phyloP scores from a whole-genome alignment of 345 rosid genomes.

The Hirschfeldia incana region DNA sequence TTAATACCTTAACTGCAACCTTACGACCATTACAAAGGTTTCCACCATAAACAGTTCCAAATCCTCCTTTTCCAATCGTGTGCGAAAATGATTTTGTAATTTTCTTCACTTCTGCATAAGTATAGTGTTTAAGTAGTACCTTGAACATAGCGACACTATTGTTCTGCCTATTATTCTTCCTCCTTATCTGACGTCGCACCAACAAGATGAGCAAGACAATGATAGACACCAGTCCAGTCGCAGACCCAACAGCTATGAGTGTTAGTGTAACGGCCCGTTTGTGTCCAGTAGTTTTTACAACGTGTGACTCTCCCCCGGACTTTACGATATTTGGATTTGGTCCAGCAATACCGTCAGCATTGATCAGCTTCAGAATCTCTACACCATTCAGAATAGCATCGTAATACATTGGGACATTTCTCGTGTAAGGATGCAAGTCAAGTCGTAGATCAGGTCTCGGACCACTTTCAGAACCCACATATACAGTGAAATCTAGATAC shows the following conservation, averaged over 20 bases:
- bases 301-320: background rate
- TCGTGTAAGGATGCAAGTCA: background rate
- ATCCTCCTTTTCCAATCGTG: background rate
- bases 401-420: accelerated
- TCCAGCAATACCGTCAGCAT: background rate
- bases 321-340: slow-evolving; percentile 28
- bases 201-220: background rate
- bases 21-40: background rate
- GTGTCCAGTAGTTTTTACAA: background rate
- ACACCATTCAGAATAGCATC: slow-evolving; percentile 47
- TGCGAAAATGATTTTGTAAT: background rate
- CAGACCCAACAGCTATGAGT: background rate
- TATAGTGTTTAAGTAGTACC: background rate
- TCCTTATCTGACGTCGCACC: background rate
- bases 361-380: slow-evolving; percentile 48
- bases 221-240: background rate
- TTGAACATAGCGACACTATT: background rate
- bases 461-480: background rate
- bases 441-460: slow-evolving; percentile 21
- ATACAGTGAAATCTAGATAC: slow-evolving; percentile 27
- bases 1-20: background rate
- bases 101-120: background rate
- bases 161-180: background rate
- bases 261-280: background rate
- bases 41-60: background rate